These are phyloP conservation scores for Juncus inflexus DNA, from an alignment of 176 grass and related monocot species.

Conservation along the genomic window DNA sequence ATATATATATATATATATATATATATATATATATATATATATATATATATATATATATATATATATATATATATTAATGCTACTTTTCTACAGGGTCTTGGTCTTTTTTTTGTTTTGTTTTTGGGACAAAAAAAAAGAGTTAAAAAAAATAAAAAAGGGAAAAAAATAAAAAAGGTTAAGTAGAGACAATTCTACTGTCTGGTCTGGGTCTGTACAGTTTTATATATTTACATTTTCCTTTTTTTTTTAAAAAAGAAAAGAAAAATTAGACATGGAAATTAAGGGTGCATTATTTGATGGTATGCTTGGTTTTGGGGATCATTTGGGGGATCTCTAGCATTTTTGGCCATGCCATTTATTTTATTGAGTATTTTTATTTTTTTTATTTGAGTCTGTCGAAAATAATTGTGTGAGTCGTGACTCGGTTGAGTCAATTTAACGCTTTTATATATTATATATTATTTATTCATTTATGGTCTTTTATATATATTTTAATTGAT, in stretches of 20 bases:
- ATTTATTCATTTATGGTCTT: slow-evolving; percentile 20
- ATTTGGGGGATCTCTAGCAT: slow-evolving; percentile 3
- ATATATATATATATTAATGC: not conserved
- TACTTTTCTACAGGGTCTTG: slow-evolving; percentile 12
- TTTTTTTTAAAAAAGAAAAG: not conserved
- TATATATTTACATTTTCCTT: not conserved
- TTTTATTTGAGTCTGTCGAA: slow-evolving; percentile 3
- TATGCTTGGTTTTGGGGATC: slow-evolving; percentile 1
- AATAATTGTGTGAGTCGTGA: not conserved
- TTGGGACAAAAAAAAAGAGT: not conserved
- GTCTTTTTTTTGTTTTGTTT: not conserved
- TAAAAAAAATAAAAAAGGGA: slow-evolving; percentile 1
- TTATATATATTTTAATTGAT: no score
- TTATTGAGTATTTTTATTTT: not conserved
- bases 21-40: not conserved
- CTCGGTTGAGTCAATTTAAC: not conserved
- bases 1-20: not conserved
- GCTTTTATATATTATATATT: slow-evolving; percentile 1
- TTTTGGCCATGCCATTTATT: slow-evolving; percentile 22
- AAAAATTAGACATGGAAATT: not conserved
- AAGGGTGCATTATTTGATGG: not conserved
- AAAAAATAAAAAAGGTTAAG: not conserved
- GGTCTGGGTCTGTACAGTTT: slow-evolving; percentile 10
- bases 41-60: not conserved
- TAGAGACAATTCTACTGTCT: slow-evolving; percentile 14